phyloP scores from a whole-genome alignment of 2,329 filamentous ascomycete species.

The Aspergillus intermedius region DNA sequence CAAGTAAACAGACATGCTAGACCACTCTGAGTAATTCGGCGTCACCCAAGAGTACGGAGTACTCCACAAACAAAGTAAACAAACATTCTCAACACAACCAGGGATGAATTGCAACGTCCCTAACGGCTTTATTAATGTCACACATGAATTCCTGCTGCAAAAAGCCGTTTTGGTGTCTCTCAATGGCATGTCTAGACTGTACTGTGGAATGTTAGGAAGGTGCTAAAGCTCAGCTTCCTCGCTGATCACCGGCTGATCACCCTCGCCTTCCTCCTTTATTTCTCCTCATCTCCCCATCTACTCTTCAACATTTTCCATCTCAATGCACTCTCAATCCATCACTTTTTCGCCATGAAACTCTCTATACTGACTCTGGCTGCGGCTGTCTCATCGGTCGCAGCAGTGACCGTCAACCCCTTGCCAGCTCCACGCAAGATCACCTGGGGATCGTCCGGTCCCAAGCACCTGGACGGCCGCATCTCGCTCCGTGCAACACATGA shows the following conservation, averaged over 20 bases:
- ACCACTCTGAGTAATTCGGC: no score
- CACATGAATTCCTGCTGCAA: no score
- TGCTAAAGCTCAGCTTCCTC: background rate
- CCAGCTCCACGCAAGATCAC: slow-evolving; percentile 49
- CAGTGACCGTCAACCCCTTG: slow-evolving; percentile 49
- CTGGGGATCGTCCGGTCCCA: slow-evolving; percentile 49
- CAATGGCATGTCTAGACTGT: background rate
- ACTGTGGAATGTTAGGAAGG: background rate
- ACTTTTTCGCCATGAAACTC: slow-evolving; percentile 18
- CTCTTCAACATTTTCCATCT: background rate
- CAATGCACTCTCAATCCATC: slow-evolving; percentile 4
- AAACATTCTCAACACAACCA: background rate
- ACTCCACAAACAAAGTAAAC: background rate
- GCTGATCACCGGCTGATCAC: background rate
- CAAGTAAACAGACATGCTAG: no score
- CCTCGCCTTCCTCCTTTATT: slow-evolving; percentile 1
- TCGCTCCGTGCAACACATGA: slow-evolving; percentile 32
- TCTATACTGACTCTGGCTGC: slow-evolving; percentile 20
- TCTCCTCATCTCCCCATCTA: background rate
- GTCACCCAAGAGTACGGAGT: no score
- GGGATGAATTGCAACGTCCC: background rate
- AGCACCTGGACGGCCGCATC: slow-evolving; percentile 34
- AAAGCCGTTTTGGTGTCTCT: background rate
- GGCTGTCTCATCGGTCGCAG: slow-evolving; percentile 34
- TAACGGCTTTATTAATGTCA: no score